Evolutionary conservation across 176 grass and related monocot genomes (phyloP).

Genomic region (Avena atlantica): DNA sequence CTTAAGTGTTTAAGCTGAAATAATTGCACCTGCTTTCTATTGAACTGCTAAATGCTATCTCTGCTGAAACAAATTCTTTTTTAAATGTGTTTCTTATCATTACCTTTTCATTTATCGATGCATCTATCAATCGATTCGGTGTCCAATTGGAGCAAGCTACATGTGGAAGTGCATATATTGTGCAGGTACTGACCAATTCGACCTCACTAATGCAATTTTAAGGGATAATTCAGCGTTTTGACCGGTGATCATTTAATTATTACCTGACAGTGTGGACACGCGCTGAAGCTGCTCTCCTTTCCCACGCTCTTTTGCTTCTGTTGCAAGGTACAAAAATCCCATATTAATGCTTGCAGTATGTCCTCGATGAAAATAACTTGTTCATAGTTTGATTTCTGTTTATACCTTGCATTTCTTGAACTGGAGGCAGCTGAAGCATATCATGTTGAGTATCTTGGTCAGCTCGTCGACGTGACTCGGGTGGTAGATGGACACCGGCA

Average conservation of each 20-base stretch:
- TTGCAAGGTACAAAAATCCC: neutral
- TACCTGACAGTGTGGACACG: slow-evolving; percentile 54
- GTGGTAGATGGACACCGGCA: slow-evolving; percentile 45
- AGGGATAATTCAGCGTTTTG: too few species aligned
- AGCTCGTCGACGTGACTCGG: slow-evolving; percentile 36
- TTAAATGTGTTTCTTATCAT: too few species aligned
- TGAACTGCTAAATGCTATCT: neutral
- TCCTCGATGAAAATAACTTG: neutral
- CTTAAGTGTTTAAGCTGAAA: neutral
- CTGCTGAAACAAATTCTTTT: too few species aligned
- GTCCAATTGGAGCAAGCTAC: too few species aligned
- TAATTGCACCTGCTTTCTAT: neutral
- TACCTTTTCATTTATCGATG: too few species aligned
- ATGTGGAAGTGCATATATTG: too few species aligned
- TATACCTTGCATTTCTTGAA: slow-evolving; percentile 47
- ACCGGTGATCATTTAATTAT: too few species aligned
- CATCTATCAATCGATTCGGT: too few species aligned
- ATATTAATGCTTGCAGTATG: neutral
- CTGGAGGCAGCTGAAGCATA: slow-evolving; percentile 47
- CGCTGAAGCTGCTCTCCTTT: slow-evolving; percentile 34
- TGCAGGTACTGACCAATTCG: too few species aligned
- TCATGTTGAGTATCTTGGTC: slow-evolving; percentile 40
- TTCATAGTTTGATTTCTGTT: neutral
- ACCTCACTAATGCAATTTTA: too few species aligned
- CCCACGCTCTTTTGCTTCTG: neutral